Base-by-base conservation (phyloP, 1,139 yeast species). In the Saccharomycopsis crataegensis region DNA sequence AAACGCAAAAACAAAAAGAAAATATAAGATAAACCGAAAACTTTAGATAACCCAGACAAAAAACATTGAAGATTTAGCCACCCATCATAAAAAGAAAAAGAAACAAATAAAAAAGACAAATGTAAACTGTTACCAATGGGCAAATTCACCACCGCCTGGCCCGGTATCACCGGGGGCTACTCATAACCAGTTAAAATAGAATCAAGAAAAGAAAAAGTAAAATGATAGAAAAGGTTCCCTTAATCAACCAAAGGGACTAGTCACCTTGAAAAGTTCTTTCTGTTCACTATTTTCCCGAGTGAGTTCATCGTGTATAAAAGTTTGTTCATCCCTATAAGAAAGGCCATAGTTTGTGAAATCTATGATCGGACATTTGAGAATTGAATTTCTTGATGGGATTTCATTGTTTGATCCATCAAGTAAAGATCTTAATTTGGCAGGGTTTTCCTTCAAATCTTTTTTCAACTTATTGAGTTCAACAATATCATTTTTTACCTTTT, bases 301-400 rank as follows among this genome's bases (percentile, higher is more conserved):
- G 45, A 53, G 32, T 32, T 47, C 43, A 6, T 11, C 6, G 31
- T 45, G 37, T 6, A 53, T 37, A 14, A 28, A 8, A n/a, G 14
- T 31, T 33, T 54, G 57, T 14, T 53, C 56, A 16, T 50, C 53
- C 6, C 37, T 12, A 40, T 50, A 36, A 22, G 48, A 43, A 8
- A 53, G 34, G 3, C 51, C 54, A 36, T 56, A 56, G 28, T 56
- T 56, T 17, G 57, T 46, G 38, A 56, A 53, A 42, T 56, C 57
- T n/a, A 56, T 42, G 8, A 33, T 11, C 14, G 58, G 58, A 34
- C 58, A 56, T 37, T 48, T 52, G 44, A 51, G 17, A 37, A 56
- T 51, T 41, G 44, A 48, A 43, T 54, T 53, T 28, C 58, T 48
- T 8, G 51, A 12, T 11, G 58, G 58, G 12, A 54, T 28, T 43